Conservation (phyloP, 805 yeast species). For the Scheffersomyces spartinae region DNA sequence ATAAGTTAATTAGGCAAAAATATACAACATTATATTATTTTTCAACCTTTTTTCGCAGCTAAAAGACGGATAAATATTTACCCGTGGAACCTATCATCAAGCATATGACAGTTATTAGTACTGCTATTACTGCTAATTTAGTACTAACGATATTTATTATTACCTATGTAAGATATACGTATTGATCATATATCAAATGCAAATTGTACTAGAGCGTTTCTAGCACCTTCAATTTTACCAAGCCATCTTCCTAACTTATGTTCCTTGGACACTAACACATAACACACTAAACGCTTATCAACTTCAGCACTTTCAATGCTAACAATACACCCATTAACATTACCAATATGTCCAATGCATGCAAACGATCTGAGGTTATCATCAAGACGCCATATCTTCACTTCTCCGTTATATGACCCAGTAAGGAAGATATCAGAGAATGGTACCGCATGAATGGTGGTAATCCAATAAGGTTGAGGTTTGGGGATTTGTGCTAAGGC, state of each 20-base stretch:
- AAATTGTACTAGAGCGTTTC: slow-evolving; percentile 51
- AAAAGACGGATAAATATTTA: too few species aligned
- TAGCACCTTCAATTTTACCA: slow-evolving; percentile 46
- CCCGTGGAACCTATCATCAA: too few species aligned
- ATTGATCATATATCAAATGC: slow-evolving; percentile 15
- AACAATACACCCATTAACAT: slow-evolving; percentile 62
- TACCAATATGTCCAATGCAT: slow-evolving; percentile 41
- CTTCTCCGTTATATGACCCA: slow-evolving; percentile 79
- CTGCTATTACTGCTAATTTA: too few species aligned
- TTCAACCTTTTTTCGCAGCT: too few species aligned
- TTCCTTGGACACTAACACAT: slow-evolving; percentile 71
- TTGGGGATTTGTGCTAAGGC: slow-evolving; percentile 47
- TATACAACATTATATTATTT: too few species aligned
- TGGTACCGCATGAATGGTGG: slow-evolving; percentile 72
- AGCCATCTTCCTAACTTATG: slow-evolving; percentile 87
- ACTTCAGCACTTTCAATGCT: slow-evolving; percentile 46
- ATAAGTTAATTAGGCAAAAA: too few species aligned
- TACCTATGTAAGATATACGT: too few species aligned
- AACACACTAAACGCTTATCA: slow-evolving; percentile 36
- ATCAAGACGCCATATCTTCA: slow-evolving; percentile 69
- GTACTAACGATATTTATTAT: too few species aligned
- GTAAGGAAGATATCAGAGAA: slow-evolving; percentile 73
- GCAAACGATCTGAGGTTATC: slow-evolving; percentile 53
- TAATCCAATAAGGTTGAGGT: slow-evolving; percentile 76
- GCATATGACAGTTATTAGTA: too few species aligned